Base-by-base conservation (phyloP, 495 filamentous ascomycete species). In the Patellaria atrata region DNA sequence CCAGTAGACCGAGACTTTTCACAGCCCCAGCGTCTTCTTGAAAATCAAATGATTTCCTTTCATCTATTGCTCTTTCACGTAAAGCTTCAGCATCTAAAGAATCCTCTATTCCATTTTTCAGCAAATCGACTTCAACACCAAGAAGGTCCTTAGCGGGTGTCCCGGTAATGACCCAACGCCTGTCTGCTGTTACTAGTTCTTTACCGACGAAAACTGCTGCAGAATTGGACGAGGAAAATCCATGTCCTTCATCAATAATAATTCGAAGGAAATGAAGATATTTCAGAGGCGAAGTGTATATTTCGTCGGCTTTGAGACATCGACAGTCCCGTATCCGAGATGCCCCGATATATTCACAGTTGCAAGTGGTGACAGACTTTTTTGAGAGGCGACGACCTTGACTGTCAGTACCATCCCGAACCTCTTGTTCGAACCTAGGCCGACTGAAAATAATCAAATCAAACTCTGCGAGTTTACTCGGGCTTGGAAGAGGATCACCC, bases 211-310 rank as follows among this genome's bases (percentile, higher is more conserved):
- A 61, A 23, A 77, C 68, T 23, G 84, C 63, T 28, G 79, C 76
- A 11, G 70, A 77, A 37, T 65, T 71, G 22, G 60, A 59, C 10
- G 67, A 69, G 12, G 59, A 54, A 4, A 92, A 73, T 26, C 69
- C 77, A 50, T 94, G 84, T 1, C 87, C 87, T 65, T 96, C 87
- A 36, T 96, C 87, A 21, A 91, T 75, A 22, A 96, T 84, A 27
- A 87, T 69, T 9, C 87, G 70, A 39, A 92, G 71, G 64, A 83
- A 92, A 43, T 80, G 83, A 8, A 94, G 56, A 12, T 70, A 50
- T 25, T 71, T 72, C 4, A 94, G 56, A 0, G 78, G 71, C 3
- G 75, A 78, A 3, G 64, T 54, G 44, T 71, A 69, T 3, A 56
- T n/a, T 37, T 45, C 37, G 28, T 57, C 41, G 33, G 49, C 34